These are phyloP conservation scores for Miamiensis avidus DNA, from an alignment of 169 alveolate genomes.

Conservation along the genomic window DNA sequence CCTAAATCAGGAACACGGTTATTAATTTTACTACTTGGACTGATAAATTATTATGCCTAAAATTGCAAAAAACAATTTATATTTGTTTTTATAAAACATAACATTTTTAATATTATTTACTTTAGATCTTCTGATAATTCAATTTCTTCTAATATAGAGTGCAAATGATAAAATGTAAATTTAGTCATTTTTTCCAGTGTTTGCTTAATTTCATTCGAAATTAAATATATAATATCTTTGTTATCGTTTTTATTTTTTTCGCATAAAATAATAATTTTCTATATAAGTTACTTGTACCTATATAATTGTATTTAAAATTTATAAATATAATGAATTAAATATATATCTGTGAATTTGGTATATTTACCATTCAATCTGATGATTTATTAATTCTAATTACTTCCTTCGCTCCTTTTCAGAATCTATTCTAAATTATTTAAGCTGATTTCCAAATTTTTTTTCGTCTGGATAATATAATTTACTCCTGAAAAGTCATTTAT, in stretches of 20 bases:
- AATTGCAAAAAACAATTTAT: background rate
- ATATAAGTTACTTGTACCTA: background rate
- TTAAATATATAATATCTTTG: background rate
- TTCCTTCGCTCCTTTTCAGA: background rate
- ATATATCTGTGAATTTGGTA: no score
- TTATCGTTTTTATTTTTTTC: background rate
- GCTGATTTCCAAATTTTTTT: background rate
- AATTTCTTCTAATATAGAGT: background rate
- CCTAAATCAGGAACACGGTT: no score
- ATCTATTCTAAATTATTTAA: background rate
- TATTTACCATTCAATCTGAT: background rate
- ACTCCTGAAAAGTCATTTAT: background rate
- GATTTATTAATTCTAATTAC: no score
- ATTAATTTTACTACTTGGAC: background rate
- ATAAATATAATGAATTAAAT: background rate
- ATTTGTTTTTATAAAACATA: no score
- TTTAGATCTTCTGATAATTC: background rate
- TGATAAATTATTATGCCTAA: background rate
- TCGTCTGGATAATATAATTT: background rate
- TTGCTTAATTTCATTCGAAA: no score
- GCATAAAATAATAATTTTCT: background rate
- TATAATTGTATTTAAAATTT: no score
- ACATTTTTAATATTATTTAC: background rate
- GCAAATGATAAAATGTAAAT: background rate
- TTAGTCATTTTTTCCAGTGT: background rate